Evolutionary conservation across 805 yeast species (phyloP), one percentile per base, ranked within the genome.

Genomic region (Teunomyces panamensis): DNA sequence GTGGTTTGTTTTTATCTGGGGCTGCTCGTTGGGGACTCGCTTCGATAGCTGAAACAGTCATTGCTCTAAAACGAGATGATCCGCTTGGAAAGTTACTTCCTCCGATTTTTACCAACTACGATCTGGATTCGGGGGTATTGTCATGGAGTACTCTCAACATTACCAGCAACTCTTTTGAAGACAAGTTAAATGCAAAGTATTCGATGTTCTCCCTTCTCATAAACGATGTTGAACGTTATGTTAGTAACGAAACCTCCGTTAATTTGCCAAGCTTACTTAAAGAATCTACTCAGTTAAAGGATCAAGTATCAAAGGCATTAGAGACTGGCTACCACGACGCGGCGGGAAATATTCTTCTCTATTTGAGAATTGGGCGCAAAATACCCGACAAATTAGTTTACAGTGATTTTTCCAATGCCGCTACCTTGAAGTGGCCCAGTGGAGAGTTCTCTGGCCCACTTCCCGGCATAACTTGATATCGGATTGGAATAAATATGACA

Each of bases 21-120:
- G 82, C 89, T 1, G 81, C 95, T 0, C 73, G 95, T 47, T 92
- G 99, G 99, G 97, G 94, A 47, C 83, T 87, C 58, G 97, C 95
- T 2, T 83, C 96, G 10, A 81, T 92, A 48, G 82, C 87, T 1
- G 97, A 92, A 59, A 88, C 96, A 0, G 78, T 78, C 24, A 67
- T 74, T 4, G 76, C 87, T 2, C 63, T 91, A 39, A 63, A 81
- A 47, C 73, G 97, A 54, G 86, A 86, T 14, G 96, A 87, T 56
- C 91, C 95, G 0, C 77, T 80, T 39, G 82, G 81, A 0, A 63
- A 58, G 34, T 58, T 76, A 24, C 54, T 67, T 11, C 87, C 89
- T 5, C 89, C 89, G 0, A 46, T 45, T 2, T 69, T 82, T 34
- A 50, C 58, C 1, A 71, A 70, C 0, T 71, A 58, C 52, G 56